Conservation (phyloP, 2,329 filamentous ascomycete species). For the Helotiales sp. region DNA sequence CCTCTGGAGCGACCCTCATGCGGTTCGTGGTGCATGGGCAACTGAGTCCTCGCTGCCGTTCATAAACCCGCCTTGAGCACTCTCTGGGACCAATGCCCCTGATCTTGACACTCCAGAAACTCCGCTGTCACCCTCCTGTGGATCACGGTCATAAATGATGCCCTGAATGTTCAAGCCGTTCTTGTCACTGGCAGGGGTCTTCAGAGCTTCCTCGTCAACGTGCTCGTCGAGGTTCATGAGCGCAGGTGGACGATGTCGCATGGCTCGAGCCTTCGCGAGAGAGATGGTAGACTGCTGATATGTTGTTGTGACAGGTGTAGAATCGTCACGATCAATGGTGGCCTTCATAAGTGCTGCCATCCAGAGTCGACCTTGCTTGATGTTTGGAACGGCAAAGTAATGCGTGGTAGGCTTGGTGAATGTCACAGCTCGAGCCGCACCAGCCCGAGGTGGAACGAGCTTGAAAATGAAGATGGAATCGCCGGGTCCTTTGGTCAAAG, state of each 20-base stretch:
- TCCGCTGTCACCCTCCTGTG: conserved; percentile 42
- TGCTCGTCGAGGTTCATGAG: conserved; percentile 72
- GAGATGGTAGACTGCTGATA: conserved; percentile 98
- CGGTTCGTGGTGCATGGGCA: conserved; percentile 30
- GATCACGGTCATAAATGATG: conserved; percentile 41
- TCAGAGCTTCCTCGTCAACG: conserved; percentile 41
- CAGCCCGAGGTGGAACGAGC: conserved; percentile 86
- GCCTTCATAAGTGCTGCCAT: conserved; percentile 99
- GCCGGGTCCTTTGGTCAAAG: conserved; percentile 47
- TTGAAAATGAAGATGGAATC: conserved; percentile 97
- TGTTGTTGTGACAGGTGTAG: conserved; percentile 80
- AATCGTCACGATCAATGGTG: conserved; percentile 91
- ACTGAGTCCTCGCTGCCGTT: conserved; percentile 11
- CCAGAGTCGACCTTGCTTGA: conserved; percentile 89
- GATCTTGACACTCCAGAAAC: conserved; percentile 42
- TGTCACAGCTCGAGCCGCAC: conserved; percentile 87
- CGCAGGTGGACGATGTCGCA: conserved; percentile 88
- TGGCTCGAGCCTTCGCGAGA: conserved; percentile 81
- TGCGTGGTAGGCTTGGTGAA: conserved; percentile 98
- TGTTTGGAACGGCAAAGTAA: conserved; percentile 93
- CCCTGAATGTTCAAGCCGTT: conserved; percentile 43
- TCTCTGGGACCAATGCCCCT: conserved; percentile 30
- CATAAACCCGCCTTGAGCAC: conserved; percentile 25
- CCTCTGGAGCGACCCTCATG: conserved; percentile 22
- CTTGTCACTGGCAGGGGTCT: conserved; percentile 40